Percentiles rank a stretch among this genome's conserved stretches.
Conservation (phyloP, 768 basidiomycete genomes). For the Termitomyces sp. region DNA sequence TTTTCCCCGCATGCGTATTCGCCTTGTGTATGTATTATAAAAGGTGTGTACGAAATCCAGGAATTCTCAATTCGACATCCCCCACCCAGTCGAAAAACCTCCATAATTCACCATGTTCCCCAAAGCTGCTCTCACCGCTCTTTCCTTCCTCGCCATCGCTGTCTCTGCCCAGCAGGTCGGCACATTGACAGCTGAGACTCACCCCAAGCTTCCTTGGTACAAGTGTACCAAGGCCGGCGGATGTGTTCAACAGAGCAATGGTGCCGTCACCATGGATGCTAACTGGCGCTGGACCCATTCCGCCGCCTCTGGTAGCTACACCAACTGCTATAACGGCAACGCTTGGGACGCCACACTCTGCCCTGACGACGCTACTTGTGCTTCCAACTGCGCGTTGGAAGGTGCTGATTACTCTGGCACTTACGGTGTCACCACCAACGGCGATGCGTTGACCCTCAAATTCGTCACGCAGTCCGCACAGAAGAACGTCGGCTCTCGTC, state of each 20-base stretch:
- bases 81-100: background rate
- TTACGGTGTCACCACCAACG: constrained; percentile 47
- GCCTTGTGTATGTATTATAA: background rate
- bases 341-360: constrained; percentile 48
- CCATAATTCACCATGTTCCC: constrained; percentile 30
- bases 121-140: constrained; percentile 33
- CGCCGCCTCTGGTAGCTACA: constrained; percentile 23
- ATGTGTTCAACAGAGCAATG: constrained; percentile 33
- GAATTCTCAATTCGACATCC: background rate
- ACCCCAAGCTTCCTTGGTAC: constrained; percentile 31
- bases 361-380: constrained; percentile 45
- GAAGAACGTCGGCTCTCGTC: constrained; percentile 34
- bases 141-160: constrained; percentile 26
- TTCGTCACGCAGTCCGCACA: constrained; percentile 38
- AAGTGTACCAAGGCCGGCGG: constrained; percentile 40
- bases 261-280: constrained; percentile 46
- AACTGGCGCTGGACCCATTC: constrained; percentile 56
- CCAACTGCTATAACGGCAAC: constrained; percentile 56
- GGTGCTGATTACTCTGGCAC: constrained; percentile 47
- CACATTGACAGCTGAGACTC: constrained; percentile 33
- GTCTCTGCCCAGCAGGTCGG: constrained; percentile 44
- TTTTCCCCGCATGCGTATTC: background rate
- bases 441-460: constrained; percentile 41
- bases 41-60: background rate
- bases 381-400: constrained; percentile 35